Percentiles rank a stretch among this genome's conserved stretches.
phyloP scores from a whole-genome alignment of 306 rosid species.

The Gastrolobium villosum region DNA sequence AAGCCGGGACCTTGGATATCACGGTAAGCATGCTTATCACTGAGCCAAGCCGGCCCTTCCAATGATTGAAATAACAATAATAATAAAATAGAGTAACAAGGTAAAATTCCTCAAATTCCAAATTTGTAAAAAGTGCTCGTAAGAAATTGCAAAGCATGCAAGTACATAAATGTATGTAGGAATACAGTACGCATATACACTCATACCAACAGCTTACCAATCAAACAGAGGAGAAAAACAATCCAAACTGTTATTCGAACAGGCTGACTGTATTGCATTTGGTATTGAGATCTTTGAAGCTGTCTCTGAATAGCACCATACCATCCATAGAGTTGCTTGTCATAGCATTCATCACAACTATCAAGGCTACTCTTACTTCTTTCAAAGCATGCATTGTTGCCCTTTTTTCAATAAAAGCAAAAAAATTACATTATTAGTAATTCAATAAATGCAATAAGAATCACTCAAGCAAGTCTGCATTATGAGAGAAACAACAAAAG shows the following conservation, averaged over 20 bases:
- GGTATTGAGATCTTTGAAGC: conserved; percentile 91
- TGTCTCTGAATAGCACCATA: conserved; percentile 86
- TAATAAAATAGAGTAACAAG: neutral
- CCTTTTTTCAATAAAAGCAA: conserved; percentile 53
- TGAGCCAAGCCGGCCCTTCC: too few species aligned
- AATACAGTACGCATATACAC: neutral
- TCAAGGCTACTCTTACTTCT: conserved; percentile 79
- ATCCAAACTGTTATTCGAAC: conserved; percentile 67
- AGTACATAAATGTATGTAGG: neutral
- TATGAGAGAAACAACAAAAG: conserved; percentile 32
- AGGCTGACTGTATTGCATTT: conserved; percentile 80
- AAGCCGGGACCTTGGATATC: too few species aligned
- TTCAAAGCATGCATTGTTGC: conserved; percentile 63
- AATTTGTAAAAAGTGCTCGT: conserved; percentile 14
- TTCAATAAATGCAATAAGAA: conserved; percentile 9
- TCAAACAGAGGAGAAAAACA: conserved; percentile 70
- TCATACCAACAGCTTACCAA: conserved; percentile 66
- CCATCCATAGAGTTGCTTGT: conserved; percentile 91
- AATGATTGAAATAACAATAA: neutral
- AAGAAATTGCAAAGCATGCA: conserved; percentile 19
- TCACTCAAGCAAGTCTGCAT: conserved; percentile 8
- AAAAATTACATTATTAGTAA: conserved; percentile 36
- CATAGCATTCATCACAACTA: conserved; percentile 69
- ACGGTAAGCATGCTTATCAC: too few species aligned
- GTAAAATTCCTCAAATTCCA: conserved; percentile 33